These are phyloP conservation scores for Meira miltonrushii DNA, from an alignment of 1,284 basidiomycete species.

Conservation along the genomic window DNA sequence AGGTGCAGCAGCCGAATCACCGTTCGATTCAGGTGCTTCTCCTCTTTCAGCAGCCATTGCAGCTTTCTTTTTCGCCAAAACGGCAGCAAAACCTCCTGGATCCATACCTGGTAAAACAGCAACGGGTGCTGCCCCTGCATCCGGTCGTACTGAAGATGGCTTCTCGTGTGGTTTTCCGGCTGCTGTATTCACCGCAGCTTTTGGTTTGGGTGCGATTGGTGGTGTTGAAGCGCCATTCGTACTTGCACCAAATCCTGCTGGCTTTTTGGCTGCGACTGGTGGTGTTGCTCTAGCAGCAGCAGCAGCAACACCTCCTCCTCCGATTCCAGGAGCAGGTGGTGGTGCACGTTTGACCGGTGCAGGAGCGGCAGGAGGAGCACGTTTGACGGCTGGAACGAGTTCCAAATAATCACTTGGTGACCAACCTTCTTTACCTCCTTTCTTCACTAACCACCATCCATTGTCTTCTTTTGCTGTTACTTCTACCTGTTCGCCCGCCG, in stretches of 20 bases:
- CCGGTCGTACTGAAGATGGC: constrained; percentile 33
- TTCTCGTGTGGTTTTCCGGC: constrained; percentile 52
- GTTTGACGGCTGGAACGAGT: constrained; percentile 59
- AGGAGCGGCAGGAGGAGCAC: constrained; percentile 23
- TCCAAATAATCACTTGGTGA: constrained; percentile 85
- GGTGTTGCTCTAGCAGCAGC: constrained; percentile 61
- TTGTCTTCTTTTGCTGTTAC: constrained; percentile 78
- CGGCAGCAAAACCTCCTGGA: constrained; percentile 53
- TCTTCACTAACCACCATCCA: constrained; percentile 80
- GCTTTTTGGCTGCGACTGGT: constrained; percentile 67
- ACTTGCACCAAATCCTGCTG: constrained; percentile 37
- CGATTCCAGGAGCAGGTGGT: constrained; percentile 58
- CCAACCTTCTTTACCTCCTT: constrained; percentile 80
- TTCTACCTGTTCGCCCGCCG: constrained; percentile 87
- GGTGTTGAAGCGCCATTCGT: constrained; percentile 26
- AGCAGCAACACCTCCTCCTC: constrained; percentile 67
- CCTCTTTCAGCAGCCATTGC: constrained; percentile 21
- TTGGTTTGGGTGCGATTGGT: constrained; percentile 54
- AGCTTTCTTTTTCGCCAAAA: constrained; percentile 54
- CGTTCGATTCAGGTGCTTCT: constrained; percentile 10
- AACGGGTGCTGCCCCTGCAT: constrained; percentile 51
- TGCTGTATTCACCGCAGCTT: constrained; percentile 53
- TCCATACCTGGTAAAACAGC: constrained; percentile 54
- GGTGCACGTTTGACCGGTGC: constrained; percentile 46
- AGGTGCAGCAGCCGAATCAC: constrained; percentile 8